Evolutionary conservation across 192 early-diverging fungal species (phyloP).

Genomic region (Mortierella claussenii): DNA sequence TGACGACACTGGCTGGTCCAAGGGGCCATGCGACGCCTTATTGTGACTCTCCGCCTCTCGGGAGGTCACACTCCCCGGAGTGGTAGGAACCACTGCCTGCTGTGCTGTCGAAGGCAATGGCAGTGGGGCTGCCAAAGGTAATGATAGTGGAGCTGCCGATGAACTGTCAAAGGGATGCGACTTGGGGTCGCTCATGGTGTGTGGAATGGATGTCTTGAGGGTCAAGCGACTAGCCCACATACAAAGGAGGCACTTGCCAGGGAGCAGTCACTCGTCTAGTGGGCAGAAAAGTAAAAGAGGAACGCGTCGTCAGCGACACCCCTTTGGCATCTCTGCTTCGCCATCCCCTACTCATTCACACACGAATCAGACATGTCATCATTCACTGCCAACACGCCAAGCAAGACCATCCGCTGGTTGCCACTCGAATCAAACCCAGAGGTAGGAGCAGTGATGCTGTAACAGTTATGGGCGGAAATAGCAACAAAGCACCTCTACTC

Average conservation of each 20-base stretch:
- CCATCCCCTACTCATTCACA: background rate
- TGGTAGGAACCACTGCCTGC: background rate
- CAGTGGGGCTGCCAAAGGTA: background rate
- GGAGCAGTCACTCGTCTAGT: background rate
- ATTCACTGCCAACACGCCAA: too few relatives aligned
- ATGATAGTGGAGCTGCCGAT: background rate
- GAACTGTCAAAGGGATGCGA: constrained; percentile 3
- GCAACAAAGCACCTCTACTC: too few relatives aligned
- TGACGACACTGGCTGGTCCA: background rate
- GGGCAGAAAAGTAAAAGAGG: too few relatives aligned
- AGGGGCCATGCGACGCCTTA: background rate
- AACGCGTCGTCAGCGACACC: too few relatives aligned
- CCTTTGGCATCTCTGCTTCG: too few relatives aligned
- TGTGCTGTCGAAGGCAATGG: background rate
- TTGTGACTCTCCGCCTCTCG: background rate
- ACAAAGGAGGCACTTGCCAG: background rate
- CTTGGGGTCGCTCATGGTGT: background rate
- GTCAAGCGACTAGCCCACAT: too few relatives aligned
- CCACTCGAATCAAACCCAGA: constrained; percentile 93
- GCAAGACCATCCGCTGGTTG: constrained; percentile 73
- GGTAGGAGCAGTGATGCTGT: constrained; percentile 55
- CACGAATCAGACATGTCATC: too few relatives aligned
- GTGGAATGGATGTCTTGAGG: background rate
- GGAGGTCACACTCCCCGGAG: constrained; percentile 9
- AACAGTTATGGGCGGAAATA: too few relatives aligned